Evolutionary conservation across 2,329 filamentous ascomycete genomes (phyloP), one percentile per base, ranked within the genome.

Genomic region (Periconia macrospinosa): DNA sequence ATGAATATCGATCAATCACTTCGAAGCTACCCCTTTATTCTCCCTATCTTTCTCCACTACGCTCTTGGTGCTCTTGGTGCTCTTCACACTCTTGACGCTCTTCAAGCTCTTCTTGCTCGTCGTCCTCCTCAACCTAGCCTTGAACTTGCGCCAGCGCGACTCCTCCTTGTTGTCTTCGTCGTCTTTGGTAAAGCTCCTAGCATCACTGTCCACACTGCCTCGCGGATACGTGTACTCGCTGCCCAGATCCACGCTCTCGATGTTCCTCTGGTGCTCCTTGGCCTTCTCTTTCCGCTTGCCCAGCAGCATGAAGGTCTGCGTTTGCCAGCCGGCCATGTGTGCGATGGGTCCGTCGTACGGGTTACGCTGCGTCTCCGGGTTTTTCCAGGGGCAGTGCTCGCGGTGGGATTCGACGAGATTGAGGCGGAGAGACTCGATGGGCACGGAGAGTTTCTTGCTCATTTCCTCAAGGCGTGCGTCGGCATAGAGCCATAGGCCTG

Each of bases 401-500:
- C 73, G 72, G 49, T 76, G 74, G 1, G 65, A 60, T 50, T 75
- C 70, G 6, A 74, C 52, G 7, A 75, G 61, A 30, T 75, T 71
- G 41, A 76, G 68, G 1, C 67, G 64, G 1, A 75, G 64, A 3
- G 58, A 58, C 30, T 62, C 62, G 8, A 71, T 56, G 2, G 69
- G 61, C 0, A 70, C 62, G 14, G 64, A 53, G 10, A 73, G 65
- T 30, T 70, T 74, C 46, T 60, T 52, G 56, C 63, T 67, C 65
- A 71, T 73, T 41, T 71, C 66, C 40, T 66, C 62, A n/a, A 72
- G 51, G 8, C 67, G 65, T 7, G 62, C 52, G 40, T 65, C 62
- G 0, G 62, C 60, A 72, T 96, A 97, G 79, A 99, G 88, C 94
- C 94, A 99, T 2, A 99, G 80, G 0, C 94, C 94, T 0, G 97